These are phyloP conservation scores for Nidula microcarpa DNA, from an alignment of 768 basidiomycete species.

Conservation along the genomic window DNA sequence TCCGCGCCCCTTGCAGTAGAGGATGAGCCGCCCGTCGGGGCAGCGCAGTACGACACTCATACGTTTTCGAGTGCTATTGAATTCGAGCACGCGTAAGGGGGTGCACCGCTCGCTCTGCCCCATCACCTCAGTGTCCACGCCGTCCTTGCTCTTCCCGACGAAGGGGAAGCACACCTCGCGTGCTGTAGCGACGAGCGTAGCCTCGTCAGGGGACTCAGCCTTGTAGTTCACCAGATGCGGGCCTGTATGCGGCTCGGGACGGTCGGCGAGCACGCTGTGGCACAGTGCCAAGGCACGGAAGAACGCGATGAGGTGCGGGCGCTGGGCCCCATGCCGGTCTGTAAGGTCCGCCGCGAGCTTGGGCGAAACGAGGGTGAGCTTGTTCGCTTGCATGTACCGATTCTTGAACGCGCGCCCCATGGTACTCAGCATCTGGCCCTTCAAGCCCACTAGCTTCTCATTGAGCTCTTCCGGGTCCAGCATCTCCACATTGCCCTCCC, in stretches of 20 bases:
- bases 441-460: conserved; percentile 59
- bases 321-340: conserved; percentile 57
- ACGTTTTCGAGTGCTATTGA: conserved; percentile 90
- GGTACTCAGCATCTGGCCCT: conserved; percentile 70
- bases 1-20: conserved; percentile 99
- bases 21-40: conserved; percentile 75
- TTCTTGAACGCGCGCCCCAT: conserved; percentile 87
- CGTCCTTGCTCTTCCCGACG: conserved; percentile 67
- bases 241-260: conserved; percentile 53
- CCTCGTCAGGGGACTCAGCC: conserved; percentile 95
- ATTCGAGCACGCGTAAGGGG: conserved; percentile 81
- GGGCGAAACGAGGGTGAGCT: conserved; percentile 86
- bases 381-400: conserved; percentile 75
- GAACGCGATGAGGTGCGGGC: conserved; percentile 71
- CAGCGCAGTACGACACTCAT: conserved; percentile 91
- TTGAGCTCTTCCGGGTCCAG: conserved; percentile 71
- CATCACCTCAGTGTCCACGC: conserved; percentile 87
- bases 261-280: conserved; percentile 86
- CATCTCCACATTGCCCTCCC: conserved; percentile 67
- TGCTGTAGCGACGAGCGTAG: conserved; percentile 89
- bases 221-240: conserved; percentile 82
- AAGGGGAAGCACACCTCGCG: conserved; percentile 94
- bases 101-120: conserved; percentile 83
- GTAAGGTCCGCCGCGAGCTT: conserved; percentile 77
- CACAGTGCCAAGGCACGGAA: conserved; percentile 95